These are phyloP conservation scores for Nannizziopsis arthrosporioides DNA, from an alignment of 2,329 filamentous ascomycete species.

Conservation along the genomic window DNA sequence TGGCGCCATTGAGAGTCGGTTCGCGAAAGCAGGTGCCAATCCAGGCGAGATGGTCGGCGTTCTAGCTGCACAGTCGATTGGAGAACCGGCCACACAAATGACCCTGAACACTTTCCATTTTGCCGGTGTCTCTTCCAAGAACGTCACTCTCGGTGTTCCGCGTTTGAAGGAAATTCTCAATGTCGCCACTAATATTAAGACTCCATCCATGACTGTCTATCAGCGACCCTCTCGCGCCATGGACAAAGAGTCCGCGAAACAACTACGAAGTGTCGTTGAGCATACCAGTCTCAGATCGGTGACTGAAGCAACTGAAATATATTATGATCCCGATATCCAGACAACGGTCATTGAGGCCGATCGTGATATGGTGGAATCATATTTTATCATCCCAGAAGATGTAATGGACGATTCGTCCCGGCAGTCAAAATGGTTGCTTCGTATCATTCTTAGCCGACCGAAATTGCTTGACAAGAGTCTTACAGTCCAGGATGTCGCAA, in stretches of 20 bases:
- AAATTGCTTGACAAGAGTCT: constrained; percentile 88
- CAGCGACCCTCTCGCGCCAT: constrained; percentile 50
- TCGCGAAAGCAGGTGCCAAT: constrained; percentile 71
- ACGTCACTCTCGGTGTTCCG: constrained; percentile 96
- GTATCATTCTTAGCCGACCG: constrained; percentile 83
- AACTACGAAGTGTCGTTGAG: constrained; percentile 77
- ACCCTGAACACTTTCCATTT: constrained; percentile 99
- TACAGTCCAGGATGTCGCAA: constrained; percentile 79
- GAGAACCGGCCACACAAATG: constrained; percentile 98
- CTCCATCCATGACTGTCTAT: constrained; percentile 90
- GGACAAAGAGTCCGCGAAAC: constrained; percentile 70
- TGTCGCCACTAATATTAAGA: constrained; percentile 96
- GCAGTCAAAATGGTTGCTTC: constrained; percentile 90
- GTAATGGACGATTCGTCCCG: constrained; percentile 49
- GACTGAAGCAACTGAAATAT: constrained; percentile 85
- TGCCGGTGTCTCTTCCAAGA: constrained; percentile 98
- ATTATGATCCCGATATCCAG: constrained; percentile 87
- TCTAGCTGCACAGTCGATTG: constrained; percentile 92
- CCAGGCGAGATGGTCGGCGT: constrained; percentile 99
- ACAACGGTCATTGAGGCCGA: constrained; percentile 78
- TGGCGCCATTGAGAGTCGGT: constrained; percentile 80
- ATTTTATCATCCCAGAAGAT: constrained; percentile 87
- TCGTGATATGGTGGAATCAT: constrained; percentile 87
- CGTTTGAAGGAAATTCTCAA: constrained; percentile 99
- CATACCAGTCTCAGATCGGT: constrained; percentile 89